Conservation (phyloP, 2,329 filamentous ascomycete genomes). For the Blastomyces parvus region DNA sequence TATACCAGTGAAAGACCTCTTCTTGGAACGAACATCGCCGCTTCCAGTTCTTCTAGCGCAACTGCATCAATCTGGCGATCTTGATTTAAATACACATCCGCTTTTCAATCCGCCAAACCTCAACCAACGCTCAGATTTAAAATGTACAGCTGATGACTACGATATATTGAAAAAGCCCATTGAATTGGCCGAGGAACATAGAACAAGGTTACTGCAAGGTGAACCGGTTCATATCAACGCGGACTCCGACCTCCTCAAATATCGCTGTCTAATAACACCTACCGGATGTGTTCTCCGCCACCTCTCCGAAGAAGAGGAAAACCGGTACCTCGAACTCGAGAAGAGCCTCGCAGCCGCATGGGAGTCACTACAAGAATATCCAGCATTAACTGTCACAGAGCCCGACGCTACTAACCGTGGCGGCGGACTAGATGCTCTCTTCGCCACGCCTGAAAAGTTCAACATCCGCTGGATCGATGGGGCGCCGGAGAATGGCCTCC, state of each 20-base stretch:
- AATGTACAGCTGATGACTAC: conserved; percentile 33
- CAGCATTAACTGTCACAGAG: conserved; percentile 27
- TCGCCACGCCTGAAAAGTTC: conserved; percentile 37
- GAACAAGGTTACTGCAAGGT: conserved; percentile 33
- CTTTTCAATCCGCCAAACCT: conserved; percentile 35
- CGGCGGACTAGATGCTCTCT: conserved; percentile 38
- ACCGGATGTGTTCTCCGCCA: conserved; percentile 38
- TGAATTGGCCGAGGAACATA: conserved; percentile 36
- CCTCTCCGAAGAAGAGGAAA: conserved; percentile 38
- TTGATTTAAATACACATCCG: conserved; percentile 32
- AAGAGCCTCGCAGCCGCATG: conserved; percentile 25
- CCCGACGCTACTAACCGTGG: conserved; percentile 37
- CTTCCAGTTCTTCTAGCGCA: conserved; percentile 32
- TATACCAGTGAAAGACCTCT: conserved; percentile 32
- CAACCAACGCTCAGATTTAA: conserved; percentile 35
- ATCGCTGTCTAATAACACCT: conserved; percentile 38
- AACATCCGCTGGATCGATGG: conserved; percentile 38
- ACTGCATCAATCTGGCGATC: conserved; percentile 29
- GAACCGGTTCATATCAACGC: conserved; percentile 33
- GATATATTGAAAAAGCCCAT: conserved; percentile 31
- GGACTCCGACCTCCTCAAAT: conserved; percentile 30
- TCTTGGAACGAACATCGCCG: conserved; percentile 31
- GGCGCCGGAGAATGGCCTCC: conserved; percentile 20
- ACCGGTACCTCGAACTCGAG: conserved; percentile 38
- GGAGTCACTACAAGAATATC: conserved; percentile 33